Base-by-base conservation (phyloP, 2,329 filamentous ascomycete species). In the Microsporum audouinii region DNA sequence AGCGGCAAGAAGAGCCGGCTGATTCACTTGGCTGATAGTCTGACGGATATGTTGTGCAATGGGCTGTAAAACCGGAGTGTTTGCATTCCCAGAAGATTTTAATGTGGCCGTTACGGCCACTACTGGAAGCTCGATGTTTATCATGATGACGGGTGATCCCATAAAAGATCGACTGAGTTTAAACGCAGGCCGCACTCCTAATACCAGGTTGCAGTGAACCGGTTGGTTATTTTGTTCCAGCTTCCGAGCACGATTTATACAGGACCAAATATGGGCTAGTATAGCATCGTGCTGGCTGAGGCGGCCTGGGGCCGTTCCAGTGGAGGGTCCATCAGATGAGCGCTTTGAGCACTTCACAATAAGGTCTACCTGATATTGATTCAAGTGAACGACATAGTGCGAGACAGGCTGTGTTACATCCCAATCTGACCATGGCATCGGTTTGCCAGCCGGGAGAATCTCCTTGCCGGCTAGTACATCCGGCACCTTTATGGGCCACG, bases 261-360 rank as follows among this genome's bases (percentile, higher is more conserved):
- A 65, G 1, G 71, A 69, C 77, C 77, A 81, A 14, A 80, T 62
- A 61, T 81, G 77, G 0, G 78, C 78, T 3, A 81, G 66, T 0
- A 78, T 64, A 0, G 76, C 74, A 53, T 81, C 79, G 10, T 77
- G 75, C 39, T 76, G 73, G 5, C 76, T 79, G 14, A 78, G 66
- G 14, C 62, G 56, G 2, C 62, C 53, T 8, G 60, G 33, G 12
- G 36, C 45, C 57, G 31, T 23, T 5, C 60, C 49, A 17, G 41
- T 14, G 63, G 61, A 47, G 61, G 66, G 62, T 7, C 62, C 27
- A 23, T 5, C 6, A 27, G 43, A 12, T 49, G 17, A 14, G 17
- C 17, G 17, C 17, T 1, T 51, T 51, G 45, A 14, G 12, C 17
- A 17, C 12, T 29, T 31, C 60, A 72, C 76, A 57, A 80, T 72